Conservation (phyloP, 805 yeast genomes). For the Blastobotrys peoriensis region DNA sequence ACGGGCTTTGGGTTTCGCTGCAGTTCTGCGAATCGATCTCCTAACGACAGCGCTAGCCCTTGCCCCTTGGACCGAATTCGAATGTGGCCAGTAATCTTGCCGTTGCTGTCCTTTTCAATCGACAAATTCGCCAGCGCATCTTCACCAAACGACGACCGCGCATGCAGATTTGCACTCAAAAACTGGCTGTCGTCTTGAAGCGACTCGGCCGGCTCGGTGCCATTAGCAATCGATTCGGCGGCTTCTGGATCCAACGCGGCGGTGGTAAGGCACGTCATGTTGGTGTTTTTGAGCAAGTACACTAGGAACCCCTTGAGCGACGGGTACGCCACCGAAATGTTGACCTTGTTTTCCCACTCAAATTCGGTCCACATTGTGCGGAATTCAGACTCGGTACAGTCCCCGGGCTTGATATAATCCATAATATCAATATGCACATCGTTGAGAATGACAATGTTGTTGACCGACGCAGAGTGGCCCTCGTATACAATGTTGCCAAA, state of each 20-base stretch:
- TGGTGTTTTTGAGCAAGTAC: constrained; percentile 71
- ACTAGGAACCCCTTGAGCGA: constrained; percentile 76
- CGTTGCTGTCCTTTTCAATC: constrained; percentile 72
- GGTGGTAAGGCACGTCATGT: constrained; percentile 90
- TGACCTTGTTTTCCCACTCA: constrained; percentile 98
- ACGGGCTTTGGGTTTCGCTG: constrained; percentile 37
- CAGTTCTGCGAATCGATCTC: constrained; percentile 82
- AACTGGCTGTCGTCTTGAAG: constrained; percentile 61
- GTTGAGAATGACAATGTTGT: constrained; percentile 82
- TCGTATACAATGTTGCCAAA: constrained; percentile 96
- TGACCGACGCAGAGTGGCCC: constrained; percentile 88
- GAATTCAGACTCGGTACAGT: constrained; percentile 81
- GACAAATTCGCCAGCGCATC: constrained; percentile 95
- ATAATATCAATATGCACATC: constrained; percentile 94
- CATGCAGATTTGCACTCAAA: constrained; percentile 88
- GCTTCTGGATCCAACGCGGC: constrained; percentile 72
- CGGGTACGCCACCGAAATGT: constrained; percentile 46
- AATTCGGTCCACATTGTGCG: constrained; percentile 98
- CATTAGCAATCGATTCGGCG: constrained; percentile 14
- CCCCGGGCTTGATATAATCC: constrained; percentile 97
- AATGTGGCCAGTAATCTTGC: constrained; percentile 85
- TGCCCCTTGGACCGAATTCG: constrained; percentile 97
- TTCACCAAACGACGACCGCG: constrained; percentile 91
- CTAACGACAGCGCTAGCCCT: constrained; percentile 90
- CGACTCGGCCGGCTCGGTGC: constrained; percentile 19